Evolutionary conservation across 768 basidiomycete genomes (phyloP), one percentile per base, ranked within the genome.

Genomic region (Boletus sp.): DNA sequence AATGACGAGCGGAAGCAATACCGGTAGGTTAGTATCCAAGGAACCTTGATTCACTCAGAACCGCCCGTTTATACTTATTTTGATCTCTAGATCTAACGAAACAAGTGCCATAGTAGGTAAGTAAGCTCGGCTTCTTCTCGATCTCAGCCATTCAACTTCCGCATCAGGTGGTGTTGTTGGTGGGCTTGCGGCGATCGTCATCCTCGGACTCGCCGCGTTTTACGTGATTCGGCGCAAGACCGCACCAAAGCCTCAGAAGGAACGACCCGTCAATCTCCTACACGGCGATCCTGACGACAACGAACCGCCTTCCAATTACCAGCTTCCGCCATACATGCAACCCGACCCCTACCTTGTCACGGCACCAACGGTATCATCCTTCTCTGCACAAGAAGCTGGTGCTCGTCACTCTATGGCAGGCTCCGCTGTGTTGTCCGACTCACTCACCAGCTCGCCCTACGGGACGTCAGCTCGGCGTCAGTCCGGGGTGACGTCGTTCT

Each of bases 331-430:
- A 55, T 89, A 83, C 70, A 87, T 89, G 66, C 80, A 79, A 33
- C 89, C 90, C 0, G 86, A 91, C 60, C 90, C 90, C 3, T 92
- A 85, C 73, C 80, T 88, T 51, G 79, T 89, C 4, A 80, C 87
- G 0, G 85, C 85, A 45, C 84, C 87, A 12, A 83, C 84, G 14
- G 64, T 73, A 1, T 76, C 78, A 6, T 70, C 76, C 8, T 73
- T 76, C 0, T 75, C 71, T 20, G 75, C 65, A 2, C 73, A 67
- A 45, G 69, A 64, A 47, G 71, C 66, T 49, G 64, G 55, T 39
- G 67, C 36, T 12, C 63, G 62, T 10, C 44, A 50, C 7, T 64
- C 68, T 8, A 66, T 70, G 28, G 64, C 62, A 14, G 62, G 55
- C 54, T 47, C 65, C 30, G 32, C 59, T 5, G 24, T 70, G 28